Base-by-base conservation (phyloP, 2,329 filamentous ascomycete genomes). In the Pseudocercospora musae region DNA sequence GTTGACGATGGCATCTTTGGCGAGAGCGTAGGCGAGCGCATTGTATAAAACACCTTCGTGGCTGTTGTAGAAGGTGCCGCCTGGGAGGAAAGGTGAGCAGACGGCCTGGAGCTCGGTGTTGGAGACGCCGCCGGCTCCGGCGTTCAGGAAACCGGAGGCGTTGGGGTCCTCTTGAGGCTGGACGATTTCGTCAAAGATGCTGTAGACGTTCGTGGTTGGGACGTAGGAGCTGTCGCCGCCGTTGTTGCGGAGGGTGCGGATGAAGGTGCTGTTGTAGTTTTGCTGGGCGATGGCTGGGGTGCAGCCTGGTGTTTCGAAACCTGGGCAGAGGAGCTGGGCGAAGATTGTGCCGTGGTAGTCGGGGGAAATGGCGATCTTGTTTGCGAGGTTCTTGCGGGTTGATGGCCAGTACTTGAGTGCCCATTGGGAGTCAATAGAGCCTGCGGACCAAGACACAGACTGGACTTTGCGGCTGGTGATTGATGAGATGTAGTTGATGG, bases 381-480 rank as follows among this genome's bases (percentile, higher is more conserved):
- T 79, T 46, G 74, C 73, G 4, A 81, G 75, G 0, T 75, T 73
- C 1, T 67, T 66, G 10, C 79, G 78, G 2, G 79, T 81, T 1
- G 79, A 82, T 0, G 82, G 82, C 81, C 81, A 85, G 74, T 84
- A 85, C 64, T 84, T 85, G 62, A 84, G 73, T 0, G 80, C 82
- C 84, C 84, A 86, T 69, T 86, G 84, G 0, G 78, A 76, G 61
- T 82, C 75, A 1, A 86, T 70, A 40, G 79, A 80, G 21, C 84
- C 84, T 69, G 85, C 82, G 0, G 81, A 84, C 82, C 81, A 86
- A 11, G 78, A 78, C 23, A 86, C 73, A n/a, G 84, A 74, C 29
- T 75, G 73, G n/a, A 82, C 59, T 23, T 79, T 77, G 33, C 66
- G 64, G 42, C 66, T 61, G 37, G 74, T 76, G 61, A 82, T 71